Evolutionary conservation across 2,329 filamentous ascomycete genomes (phyloP).

Genomic region (Chrysosphaeria jannelii): DNA sequence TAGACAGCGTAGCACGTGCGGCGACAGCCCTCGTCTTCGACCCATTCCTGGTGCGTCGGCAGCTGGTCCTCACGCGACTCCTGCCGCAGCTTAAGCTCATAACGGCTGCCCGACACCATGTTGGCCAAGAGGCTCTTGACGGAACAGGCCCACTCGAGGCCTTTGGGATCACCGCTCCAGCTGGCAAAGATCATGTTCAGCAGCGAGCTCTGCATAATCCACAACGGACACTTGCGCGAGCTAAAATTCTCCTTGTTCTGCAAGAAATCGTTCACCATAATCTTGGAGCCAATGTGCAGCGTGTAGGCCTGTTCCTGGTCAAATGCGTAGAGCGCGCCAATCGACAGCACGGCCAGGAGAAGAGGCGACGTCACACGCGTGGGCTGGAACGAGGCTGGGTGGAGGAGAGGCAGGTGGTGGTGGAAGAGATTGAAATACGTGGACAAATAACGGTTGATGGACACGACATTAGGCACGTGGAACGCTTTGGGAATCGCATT

Average conservation of each 20-base stretch:
- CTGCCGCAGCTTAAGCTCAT: constrained; percentile 78
- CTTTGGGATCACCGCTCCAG: constrained; percentile 95
- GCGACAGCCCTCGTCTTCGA: constrained; percentile 85
- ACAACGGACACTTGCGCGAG: constrained; percentile 84
- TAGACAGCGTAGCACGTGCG: constrained; percentile 97
- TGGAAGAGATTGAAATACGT: constrained; percentile 96
- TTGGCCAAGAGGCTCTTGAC: constrained; percentile 95
- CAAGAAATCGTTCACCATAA: constrained; percentile 85
- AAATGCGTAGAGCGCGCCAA: constrained; percentile 87
- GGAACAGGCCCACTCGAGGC: constrained; percentile 92
- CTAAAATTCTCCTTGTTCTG: constrained; percentile 98
- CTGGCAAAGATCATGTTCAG: constrained; percentile 98
- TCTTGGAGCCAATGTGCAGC: constrained; percentile 90
- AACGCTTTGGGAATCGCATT: constrained; percentile 67
- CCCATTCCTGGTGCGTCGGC: constrained; percentile 69
- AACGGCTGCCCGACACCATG: constrained; percentile 93
- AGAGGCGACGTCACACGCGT: constrained; percentile 54
- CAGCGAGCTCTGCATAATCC: constrained; percentile 93
- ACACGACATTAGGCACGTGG: constrained; percentile 49
- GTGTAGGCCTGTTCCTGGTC: constrained; percentile 93
- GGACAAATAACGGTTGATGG: constrained; percentile 71
- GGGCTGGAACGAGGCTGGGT: constrained; percentile 70
- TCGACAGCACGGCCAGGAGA: constrained; percentile 69
- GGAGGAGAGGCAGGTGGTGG: constrained; percentile 83
- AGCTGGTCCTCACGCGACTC: constrained; percentile 52